These are phyloP conservation scores for Cladorrhinum sp. DNA, from an alignment of 2,329 filamentous ascomycete species.

Conservation along the genomic window DNA sequence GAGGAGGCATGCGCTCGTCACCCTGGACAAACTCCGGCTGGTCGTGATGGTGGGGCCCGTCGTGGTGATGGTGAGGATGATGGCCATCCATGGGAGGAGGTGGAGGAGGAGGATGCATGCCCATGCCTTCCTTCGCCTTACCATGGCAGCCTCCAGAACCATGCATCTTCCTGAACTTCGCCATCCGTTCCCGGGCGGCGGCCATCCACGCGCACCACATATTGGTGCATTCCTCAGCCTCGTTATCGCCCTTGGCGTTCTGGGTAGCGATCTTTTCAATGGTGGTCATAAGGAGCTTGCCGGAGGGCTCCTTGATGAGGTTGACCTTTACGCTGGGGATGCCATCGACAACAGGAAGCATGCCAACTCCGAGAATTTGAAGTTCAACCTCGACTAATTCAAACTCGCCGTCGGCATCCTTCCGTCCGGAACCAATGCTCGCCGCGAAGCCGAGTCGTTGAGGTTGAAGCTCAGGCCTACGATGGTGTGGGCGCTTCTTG, in stretches of 20 bases:
- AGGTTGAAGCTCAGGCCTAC: constrained; percentile 24
- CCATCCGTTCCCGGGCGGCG: constrained; percentile 45
- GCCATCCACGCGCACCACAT: constrained; percentile 55
- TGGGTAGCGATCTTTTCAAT: constrained; percentile 36
- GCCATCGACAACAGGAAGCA: constrained; percentile 48
- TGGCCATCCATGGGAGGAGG: constrained; percentile 3
- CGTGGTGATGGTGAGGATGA: constrained; percentile 24
- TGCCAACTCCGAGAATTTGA: constrained; percentile 58
- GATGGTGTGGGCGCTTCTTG: constrained; percentile 17
- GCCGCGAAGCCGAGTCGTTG: constrained; percentile 50
- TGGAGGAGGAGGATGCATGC: background rate
- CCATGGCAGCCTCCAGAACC: constrained; percentile 39
- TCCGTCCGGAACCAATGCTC: constrained; percentile 40
- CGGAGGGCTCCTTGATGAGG: constrained; percentile 56
- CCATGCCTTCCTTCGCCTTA: constrained; percentile 12
- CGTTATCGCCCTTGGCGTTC: constrained; percentile 27
- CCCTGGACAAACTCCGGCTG: constrained; percentile 16
- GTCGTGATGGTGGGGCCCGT: constrained; percentile 23
- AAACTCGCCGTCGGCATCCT: constrained; percentile 49
- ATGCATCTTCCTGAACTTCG: constrained; percentile 39
- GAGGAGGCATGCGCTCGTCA: constrained; percentile 17
- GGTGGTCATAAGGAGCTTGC: constrained; percentile 53
- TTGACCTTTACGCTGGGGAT: constrained; percentile 57
- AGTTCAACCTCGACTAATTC: constrained; percentile 54
- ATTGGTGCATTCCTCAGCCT: constrained; percentile 38